phyloP scores from a whole-genome alignment of 352 stramenopile species.

The Thalassiosira mediterranea region DNA sequence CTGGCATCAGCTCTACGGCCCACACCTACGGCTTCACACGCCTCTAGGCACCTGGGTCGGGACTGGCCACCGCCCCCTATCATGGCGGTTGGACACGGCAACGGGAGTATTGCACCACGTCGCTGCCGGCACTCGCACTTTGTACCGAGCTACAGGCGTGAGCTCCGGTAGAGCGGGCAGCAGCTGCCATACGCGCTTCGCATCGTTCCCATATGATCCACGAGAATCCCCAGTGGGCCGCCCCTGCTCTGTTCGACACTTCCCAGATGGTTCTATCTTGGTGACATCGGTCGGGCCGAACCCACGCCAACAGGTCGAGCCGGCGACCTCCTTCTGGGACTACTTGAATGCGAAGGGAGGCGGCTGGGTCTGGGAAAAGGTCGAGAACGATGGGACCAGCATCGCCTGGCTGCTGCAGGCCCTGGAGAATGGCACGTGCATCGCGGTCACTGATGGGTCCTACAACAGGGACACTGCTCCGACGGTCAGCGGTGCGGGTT shows the following conservation, averaged over 20 bases:
- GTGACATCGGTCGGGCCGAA: too few relatives aligned
- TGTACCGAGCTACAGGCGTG: too few relatives aligned
- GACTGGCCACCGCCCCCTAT: background rate
- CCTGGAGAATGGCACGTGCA: background rate
- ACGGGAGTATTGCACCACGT: too few relatives aligned
- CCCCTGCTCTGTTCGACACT: background rate
- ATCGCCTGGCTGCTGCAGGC: background rate
- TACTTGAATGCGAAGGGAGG: too few relatives aligned
- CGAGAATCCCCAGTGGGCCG: too few relatives aligned
- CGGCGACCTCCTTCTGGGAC: too few relatives aligned
- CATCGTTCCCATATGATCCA: too few relatives aligned
- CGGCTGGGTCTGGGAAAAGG: background rate
- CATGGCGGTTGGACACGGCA: too few relatives aligned
- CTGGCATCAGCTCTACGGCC: background rate
- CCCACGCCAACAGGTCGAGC: too few relatives aligned
- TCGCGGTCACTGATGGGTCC: slow-evolving; percentile 28
- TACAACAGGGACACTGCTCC: slow-evolving; percentile 4
- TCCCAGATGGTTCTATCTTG: too few relatives aligned
- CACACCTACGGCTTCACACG: background rate
- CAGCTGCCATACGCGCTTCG: background rate
- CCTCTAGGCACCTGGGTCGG: slow-evolving; percentile 18
- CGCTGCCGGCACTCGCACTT: too few relatives aligned
- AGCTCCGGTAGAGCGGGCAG: background rate
- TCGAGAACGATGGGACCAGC: background rate
- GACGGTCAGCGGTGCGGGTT: slow-evolving; percentile 10